phyloP scores from a whole-genome alignment of 768 basidiomycete species.

The Xerocomellus amylosporus region DNA sequence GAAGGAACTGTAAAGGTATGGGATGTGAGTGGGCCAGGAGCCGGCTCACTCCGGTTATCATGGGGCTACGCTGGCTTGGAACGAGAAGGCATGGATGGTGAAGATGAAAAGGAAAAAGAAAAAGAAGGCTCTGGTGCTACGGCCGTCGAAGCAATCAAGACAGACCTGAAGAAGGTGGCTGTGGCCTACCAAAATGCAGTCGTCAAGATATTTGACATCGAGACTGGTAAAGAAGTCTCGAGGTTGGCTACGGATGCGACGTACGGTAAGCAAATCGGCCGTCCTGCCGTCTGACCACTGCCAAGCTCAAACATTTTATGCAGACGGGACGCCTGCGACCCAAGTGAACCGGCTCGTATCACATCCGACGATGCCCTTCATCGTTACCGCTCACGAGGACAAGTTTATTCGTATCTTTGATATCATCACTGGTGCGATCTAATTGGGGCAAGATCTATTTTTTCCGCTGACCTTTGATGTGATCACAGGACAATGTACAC shows the following conservation, averaged over 20 bases:
- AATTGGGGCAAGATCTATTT: not conserved
- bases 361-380: slow-evolving; percentile 84
- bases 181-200: slow-evolving; percentile 88
- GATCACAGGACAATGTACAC: slow-evolving; percentile 72
- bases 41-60: slow-evolving; percentile 59
- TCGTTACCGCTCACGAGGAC: slow-evolving; percentile 92
- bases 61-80: slow-evolving; percentile 81
- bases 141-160: slow-evolving; percentile 77
- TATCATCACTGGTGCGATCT: slow-evolving; percentile 64
- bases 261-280: slow-evolving; percentile 43
- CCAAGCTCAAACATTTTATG: not conserved
- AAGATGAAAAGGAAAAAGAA: slow-evolving; percentile 52
- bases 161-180: slow-evolving; percentile 80
- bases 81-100: slow-evolving; percentile 34
- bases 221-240: slow-evolving; percentile 74
- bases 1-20: slow-evolving; percentile 93
- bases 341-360: slow-evolving; percentile 87
- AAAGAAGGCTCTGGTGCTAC: slow-evolving; percentile 64
- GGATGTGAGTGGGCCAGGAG: slow-evolving; percentile 74
- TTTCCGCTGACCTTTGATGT: slow-evolving; percentile 1
- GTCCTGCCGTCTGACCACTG: not conserved
- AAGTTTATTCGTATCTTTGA: slow-evolving; percentile 91
- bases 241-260: slow-evolving; percentile 58
- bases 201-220: slow-evolving; percentile 90
- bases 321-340: slow-evolving; percentile 71